Evolutionary conservation across 1,284 basidiomycete species (phyloP).

Genomic region (Marasmius fiardii): DNA sequence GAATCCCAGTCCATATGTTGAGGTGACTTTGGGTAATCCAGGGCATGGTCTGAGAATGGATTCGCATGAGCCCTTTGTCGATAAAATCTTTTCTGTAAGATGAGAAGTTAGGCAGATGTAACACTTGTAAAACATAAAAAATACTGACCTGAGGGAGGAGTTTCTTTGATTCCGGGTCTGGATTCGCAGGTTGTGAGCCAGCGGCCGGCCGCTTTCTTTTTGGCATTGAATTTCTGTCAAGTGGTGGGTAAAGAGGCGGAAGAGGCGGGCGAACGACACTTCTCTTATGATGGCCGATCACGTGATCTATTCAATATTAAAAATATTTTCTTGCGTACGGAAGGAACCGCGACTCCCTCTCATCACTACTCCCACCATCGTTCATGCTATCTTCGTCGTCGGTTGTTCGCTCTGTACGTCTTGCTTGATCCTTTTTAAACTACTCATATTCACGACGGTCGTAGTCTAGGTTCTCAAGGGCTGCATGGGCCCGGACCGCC

Average conservation of each 20-base stretch:
- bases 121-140: background rate
- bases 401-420: background rate
- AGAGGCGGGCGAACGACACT: no score
- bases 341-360: background rate
- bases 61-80: conserved; percentile 98
- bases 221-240: conserved; percentile 30
- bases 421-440: background rate
- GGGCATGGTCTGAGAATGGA: conserved; percentile 93
- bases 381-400: background rate
- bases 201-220: conserved; percentile 42
- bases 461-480: conserved; percentile 46
- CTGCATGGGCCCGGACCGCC: conserved; percentile 36
- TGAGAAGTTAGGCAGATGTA: background rate
- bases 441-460: background rate
- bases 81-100: conserved; percentile 87
- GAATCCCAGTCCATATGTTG: conserved; percentile 78
- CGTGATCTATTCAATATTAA: conserved; percentile 21
- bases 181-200: conserved; percentile 9
- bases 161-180: conserved; percentile 5
- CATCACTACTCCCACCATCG: conserved; percentile 17
- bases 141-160: conserved; percentile 32
- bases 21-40: conserved; percentile 88
- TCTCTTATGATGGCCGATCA: no score
- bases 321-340: background rate
- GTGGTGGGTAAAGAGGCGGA: background rate